phyloP scores from a whole-genome alignment of 1,284 basidiomycete species.

The Coniophora puteana region DNA sequence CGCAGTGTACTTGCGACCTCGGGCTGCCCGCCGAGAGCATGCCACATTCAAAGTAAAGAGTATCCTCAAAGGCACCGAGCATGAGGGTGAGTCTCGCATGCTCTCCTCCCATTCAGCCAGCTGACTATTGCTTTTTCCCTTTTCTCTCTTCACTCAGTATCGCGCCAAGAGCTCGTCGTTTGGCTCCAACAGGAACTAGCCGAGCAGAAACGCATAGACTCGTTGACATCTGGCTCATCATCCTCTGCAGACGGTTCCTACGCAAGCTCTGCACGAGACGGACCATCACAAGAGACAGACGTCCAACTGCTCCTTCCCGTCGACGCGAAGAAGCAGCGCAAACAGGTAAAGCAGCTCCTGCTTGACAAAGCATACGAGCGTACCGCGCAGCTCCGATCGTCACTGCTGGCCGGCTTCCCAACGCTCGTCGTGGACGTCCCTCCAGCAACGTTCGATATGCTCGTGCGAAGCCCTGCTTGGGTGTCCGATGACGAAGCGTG shows the following conservation, averaged over 20 bases:
- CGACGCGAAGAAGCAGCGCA: constrained; percentile 72
- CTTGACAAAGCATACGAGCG: constrained; percentile 68
- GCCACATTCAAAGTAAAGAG: constrained; percentile 79
- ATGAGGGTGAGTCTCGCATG: constrained; percentile 49
- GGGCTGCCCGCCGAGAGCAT: constrained; percentile 53
- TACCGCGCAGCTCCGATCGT: constrained; percentile 48
- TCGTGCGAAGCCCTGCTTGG: constrained; percentile 59
- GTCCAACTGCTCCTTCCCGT: constrained; percentile 64
- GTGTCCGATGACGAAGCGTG: constrained; percentile 71
- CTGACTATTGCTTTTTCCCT: constrained; percentile 2
- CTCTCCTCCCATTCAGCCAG: background rate
- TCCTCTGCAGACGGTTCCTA: constrained; percentile 33
- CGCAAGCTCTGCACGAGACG: constrained; percentile 4
- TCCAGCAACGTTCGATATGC: constrained; percentile 52
- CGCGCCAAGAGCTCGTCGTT: constrained; percentile 64
- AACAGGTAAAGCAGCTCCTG: constrained; percentile 66
- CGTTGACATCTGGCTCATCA: constrained; percentile 53
- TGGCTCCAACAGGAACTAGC: constrained; percentile 76
- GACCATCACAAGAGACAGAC: constrained; percentile 39
- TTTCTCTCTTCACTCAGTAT: too few species aligned
- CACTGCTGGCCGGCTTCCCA: constrained; percentile 56
- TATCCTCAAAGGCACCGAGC: constrained; percentile 69
- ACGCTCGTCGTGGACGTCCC: constrained; percentile 72
- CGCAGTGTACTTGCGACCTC: constrained; percentile 64
- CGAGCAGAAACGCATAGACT: constrained; percentile 73